Evolutionary conservation across 352 stramenopile genomes (phyloP), one percentile per base, ranked within the genome.

Genomic region (Pythium dissotocum): DNA sequence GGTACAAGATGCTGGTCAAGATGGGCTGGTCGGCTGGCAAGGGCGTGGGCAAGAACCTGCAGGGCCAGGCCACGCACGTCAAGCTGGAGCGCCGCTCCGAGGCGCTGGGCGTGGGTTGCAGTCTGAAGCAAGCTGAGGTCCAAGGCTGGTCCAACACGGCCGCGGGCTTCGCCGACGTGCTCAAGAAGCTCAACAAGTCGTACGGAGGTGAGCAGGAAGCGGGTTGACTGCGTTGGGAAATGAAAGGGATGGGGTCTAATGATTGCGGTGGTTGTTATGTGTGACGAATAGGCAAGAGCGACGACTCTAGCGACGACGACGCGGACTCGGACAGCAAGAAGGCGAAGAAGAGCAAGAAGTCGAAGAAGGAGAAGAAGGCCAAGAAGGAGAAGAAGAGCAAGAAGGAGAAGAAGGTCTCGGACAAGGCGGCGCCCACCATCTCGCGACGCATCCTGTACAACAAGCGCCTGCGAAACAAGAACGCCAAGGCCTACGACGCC

Each of bases 11-110:
- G 88, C 86, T 99, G 35, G 73, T 93, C 24, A 98, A 98, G 75
- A 98, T 99, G 95, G 96, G 96, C 70, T 99, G 95, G 94, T 93
- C 88, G 26, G 92, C 97, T 33, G 94, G 94, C 56, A 88, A 96
- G 67, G 95, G 92, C 58, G 85, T 98, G 40, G 96, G 96, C 21
- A 98, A 98, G 70, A 79, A 98, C 33, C 78, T 97, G 57, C 92
- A 98, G 74, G 90, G 91, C 4, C 88, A 90, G 65, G 85, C 86
- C 28, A 85, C 86, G 21, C 88, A 97, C 73, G 80, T 98, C 36
- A 94, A 96, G 73, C 88, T 97, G 38, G 75, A 91, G 36, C 86
- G 90, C 28, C 88, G 93, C 18, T 88, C 90, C 6, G 90, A 98
- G 66, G 93, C 86, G 60, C 76, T 98, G 35, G 95, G 95, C 21